A percentile compares a stretch with the other conserved stretches of the same genome.
These are phyloP conservation scores for Nosema granulosis DNA, from an alignment of 371 early-diverging fungal species.

Conservation along the genomic window DNA sequence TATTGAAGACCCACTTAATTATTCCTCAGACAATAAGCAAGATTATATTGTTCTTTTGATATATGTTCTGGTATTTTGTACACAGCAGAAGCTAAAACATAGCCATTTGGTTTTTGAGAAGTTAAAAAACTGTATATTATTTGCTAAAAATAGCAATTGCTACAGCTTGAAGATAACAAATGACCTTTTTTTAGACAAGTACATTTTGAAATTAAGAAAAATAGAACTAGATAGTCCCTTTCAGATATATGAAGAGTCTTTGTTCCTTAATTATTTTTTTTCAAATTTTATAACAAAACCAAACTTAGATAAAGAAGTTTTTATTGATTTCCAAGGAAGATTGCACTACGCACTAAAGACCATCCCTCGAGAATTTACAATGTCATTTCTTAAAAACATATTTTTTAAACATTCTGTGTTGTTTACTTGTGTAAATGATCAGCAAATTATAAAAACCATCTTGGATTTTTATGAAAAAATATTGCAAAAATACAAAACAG, in stretches of 20 bases:
- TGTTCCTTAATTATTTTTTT: conserved; percentile 20
- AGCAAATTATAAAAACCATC: conserved; percentile 15
- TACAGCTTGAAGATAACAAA: neutral
- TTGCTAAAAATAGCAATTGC: neutral
- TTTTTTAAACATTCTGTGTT: conserved; percentile 19
- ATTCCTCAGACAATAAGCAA: conserved; percentile 1
- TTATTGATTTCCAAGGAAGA: conserved; percentile 6
- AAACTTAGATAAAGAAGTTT: neutral
- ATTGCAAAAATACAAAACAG: neutral
- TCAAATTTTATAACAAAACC: neutral
- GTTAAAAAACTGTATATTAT: neutral
- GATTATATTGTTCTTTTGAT: conserved; percentile 19
- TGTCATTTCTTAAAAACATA: conserved; percentile 12
- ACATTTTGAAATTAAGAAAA: conserved; percentile 8
- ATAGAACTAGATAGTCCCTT: neutral
- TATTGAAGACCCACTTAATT: neutral
- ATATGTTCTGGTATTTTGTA: neutral
- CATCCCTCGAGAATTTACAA: neutral
- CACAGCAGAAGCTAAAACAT: neutral
- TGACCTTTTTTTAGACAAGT: conserved; percentile 2
- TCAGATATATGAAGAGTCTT: conserved; percentile 12
- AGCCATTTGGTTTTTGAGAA: neutral
- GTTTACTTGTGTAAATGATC: neutral
- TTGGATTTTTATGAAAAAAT: conserved; percentile 21
- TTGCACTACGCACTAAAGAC: neutral